These are phyloP conservation scores for Aspergillus candidus DNA, from an alignment of 2,329 filamentous ascomycete genomes.

Conservation along the genomic window DNA sequence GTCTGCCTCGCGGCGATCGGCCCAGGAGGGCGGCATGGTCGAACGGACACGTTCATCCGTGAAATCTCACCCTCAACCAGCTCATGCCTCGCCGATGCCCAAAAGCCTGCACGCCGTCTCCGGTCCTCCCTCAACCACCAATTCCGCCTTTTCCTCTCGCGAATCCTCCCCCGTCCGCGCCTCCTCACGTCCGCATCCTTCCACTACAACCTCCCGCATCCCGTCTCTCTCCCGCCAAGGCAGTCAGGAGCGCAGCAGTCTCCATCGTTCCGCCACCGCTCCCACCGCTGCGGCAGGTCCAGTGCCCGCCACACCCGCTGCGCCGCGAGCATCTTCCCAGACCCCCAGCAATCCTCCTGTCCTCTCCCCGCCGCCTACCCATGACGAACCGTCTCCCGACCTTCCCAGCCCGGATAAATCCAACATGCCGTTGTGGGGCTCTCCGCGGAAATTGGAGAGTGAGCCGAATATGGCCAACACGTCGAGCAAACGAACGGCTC, in stretches of 20 bases:
- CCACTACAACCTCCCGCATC: conserved; percentile 27
- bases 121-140: conserved; percentile 34
- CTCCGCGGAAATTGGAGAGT: conserved; percentile 24
- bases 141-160: conserved; percentile 44
- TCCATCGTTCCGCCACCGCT: conserved; percentile 48
- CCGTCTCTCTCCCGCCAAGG: conserved; percentile 57
- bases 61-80: conserved; percentile 21
- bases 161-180: conserved; percentile 43
- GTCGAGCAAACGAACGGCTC: conserved; percentile 29
- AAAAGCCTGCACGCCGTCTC: conserved; percentile 26
- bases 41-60: conserved; percentile 24
- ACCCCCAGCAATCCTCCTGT: conserved; percentile 59
- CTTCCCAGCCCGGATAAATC: conserved; percentile 61
- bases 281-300: conserved; percentile 24
- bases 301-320: conserved; percentile 55
- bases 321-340: conserved; percentile 63
- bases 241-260: conserved; percentile 58
- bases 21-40: conserved; percentile 24
- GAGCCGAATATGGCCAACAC: conserved; percentile 31
- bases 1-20: conserved; percentile 22
- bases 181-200: conserved; percentile 25
- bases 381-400: conserved; percentile 57
- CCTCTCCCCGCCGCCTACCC: conserved; percentile 46
- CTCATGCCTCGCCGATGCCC: conserved; percentile 27
- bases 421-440: conserved; percentile 34